Evolutionary conservation across 345 rosid genomes (phyloP).

Genomic region (Acer saccharum): DNA sequence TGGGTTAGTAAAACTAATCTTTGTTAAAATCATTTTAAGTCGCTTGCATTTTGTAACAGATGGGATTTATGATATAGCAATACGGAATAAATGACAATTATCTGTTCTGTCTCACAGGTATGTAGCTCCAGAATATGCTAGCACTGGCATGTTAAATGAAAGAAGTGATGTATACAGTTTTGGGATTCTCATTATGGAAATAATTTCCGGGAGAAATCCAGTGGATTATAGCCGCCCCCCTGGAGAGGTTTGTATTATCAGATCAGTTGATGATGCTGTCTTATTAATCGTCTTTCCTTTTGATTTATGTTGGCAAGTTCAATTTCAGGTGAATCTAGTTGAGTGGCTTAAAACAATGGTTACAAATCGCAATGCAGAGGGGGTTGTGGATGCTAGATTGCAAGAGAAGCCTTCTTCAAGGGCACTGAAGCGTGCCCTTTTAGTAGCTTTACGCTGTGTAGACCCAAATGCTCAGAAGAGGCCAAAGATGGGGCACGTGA

Average conservation of each 20-base stretch:
- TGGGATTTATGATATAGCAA: neutral
- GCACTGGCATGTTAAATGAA: conserved; percentile 98
- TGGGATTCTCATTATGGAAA: conserved; percentile 92
- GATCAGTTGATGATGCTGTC: conserved; percentile 7
- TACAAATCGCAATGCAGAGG: conserved; percentile 76
- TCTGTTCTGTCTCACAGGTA: conserved; percentile 44
- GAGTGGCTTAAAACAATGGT: conserved; percentile 97
- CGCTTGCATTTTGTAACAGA: neutral
- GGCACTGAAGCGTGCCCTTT: conserved; percentile 82
- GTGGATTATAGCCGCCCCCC: conserved; percentile 87
- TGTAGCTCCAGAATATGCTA: conserved; percentile 97
- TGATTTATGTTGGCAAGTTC: conserved; percentile 4
- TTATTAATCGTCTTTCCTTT: conserved; percentile 1
- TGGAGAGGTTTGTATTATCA: conserved; percentile 63
- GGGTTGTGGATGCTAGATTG: conserved; percentile 82
- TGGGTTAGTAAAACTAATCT: conserved; percentile 50
- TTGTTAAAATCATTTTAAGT: neutral
- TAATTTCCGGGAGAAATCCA: conserved; percentile 92
- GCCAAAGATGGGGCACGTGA: conserved; percentile 95
- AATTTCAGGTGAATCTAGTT: conserved; percentile 78
- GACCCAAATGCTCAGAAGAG: conserved; percentile 95
- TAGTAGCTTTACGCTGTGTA: conserved; percentile 89
- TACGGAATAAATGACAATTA: neutral
- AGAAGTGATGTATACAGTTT: conserved; percentile 94
- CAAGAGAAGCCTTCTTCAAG: conserved; percentile 76